Base-by-base conservation (phyloP, 2,329 filamentous ascomycete species). In the Colletotrichum sp. region DNA sequence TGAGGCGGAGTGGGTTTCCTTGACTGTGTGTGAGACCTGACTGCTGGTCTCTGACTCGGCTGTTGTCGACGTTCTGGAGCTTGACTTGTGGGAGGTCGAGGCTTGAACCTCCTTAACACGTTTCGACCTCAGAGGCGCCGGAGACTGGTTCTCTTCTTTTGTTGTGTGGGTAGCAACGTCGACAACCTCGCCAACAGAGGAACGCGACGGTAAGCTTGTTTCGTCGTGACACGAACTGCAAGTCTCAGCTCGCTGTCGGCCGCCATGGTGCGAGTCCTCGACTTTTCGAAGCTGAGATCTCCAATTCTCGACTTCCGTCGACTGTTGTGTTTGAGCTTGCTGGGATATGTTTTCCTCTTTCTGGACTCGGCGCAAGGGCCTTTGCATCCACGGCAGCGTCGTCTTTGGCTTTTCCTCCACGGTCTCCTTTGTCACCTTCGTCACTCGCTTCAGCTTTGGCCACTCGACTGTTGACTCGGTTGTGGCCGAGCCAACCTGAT, bases 371-470 rank as follows among this genome's bases (percentile, higher is more conserved):
- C 74, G 74, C 27, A 76, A 64, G 9, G 61, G 66, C 34, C 66
- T 52, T 32, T 67, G 52, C 30, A 76, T 66, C 74, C 74, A 76
- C 5, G 72, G 71, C 13, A 75, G 34, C 9, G 66, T 55, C 19
- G 64, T 36, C 9, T 75, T 71, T 8, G 30, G 19, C 6, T 32
- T 19, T n/a, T 66, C 60, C 4, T 25, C 34, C 9, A 25, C 32
- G 16, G 72, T 61, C 9, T 75, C 55, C 30, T 34, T 74, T 16
- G 15, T 28, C 19, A 76, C 60, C 34, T 76, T 76, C n/a, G 12
- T n/a, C 15, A 76, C 60, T 27, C 75, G 75, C 55, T 71, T 76
- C 61, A 76, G 48, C 66, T 71, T 74, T 13, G 74, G 74, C 74
- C 74, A 75, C 39, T 71, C 70, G 15, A 76, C 59, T 22, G 27